Evolutionary conservation across 116 monocot genomes (phyloP).

Genomic region (Papilionanthe hybrid): DNA sequence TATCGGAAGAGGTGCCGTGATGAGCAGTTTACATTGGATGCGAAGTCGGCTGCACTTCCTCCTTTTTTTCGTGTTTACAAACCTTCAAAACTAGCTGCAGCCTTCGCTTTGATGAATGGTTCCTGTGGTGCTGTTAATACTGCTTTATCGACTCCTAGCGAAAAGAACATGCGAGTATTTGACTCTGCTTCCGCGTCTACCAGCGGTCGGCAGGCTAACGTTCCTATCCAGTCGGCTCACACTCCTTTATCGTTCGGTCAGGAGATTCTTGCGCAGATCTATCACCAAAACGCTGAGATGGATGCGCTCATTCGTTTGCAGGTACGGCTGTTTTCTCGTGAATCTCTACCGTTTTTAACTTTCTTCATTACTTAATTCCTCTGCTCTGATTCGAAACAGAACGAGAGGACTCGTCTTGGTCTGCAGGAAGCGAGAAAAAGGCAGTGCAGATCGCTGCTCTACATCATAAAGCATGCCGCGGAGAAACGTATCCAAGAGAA

Average conservation of each 20-base stretch:
- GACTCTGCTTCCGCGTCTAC: constrained; percentile 11
- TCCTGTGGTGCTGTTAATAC: not conserved
- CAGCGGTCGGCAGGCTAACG: not conserved
- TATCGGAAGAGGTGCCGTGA: constrained; percentile 9
- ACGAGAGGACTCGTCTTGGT: constrained; percentile 20
- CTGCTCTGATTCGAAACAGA: constrained; percentile 3
- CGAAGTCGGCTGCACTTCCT: not conserved
- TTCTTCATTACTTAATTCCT: not conserved
- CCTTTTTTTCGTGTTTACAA: not conserved
- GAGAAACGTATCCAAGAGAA: constrained; percentile 14
- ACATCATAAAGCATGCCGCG: constrained; percentile 4
- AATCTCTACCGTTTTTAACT: not conserved
- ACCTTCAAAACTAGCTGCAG: not conserved
- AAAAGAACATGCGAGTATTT: not conserved
- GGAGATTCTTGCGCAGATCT: constrained; percentile 10
- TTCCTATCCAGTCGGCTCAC: not conserved
- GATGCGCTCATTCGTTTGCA: constrained; percentile 18
- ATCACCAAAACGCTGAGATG: constrained; percentile 14
- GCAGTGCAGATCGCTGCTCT: constrained; percentile 8
- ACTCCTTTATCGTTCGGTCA: not conserved
- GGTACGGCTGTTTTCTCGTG: not conserved
- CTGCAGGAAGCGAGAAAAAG: constrained; percentile 13
- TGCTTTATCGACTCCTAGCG: not conserved
- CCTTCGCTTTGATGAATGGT: not conserved
- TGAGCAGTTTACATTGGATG: not conserved